These are phyloP conservation scores for Apophysomyces elegans DNA, from an alignment of 371 early-diverging fungal genomes.

Conservation along the genomic window DNA sequence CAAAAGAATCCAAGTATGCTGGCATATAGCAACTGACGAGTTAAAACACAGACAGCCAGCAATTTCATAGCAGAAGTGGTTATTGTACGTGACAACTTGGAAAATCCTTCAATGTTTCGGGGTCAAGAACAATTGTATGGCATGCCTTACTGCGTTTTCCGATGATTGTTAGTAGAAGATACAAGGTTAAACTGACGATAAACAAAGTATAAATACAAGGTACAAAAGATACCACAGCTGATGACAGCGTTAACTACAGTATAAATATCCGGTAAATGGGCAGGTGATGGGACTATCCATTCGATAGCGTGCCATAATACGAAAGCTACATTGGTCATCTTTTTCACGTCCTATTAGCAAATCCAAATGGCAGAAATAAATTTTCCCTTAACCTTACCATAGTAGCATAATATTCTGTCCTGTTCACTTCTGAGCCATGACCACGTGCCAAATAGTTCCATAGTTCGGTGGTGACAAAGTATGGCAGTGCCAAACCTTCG, in stretches of 20 bases:
- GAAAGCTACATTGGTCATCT: slow-evolving; percentile 45
- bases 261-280: slow-evolving; percentile 78
- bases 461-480: slow-evolving; percentile 57
- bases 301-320: slow-evolving; percentile 65
- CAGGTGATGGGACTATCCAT: slow-evolving; percentile 62
- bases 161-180: slow-evolving; percentile 1
- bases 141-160: background rate
- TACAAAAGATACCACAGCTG: slow-evolving; percentile 67
- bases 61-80: too few relatives aligned
- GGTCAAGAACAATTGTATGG: too few relatives aligned
- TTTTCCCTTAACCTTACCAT: slow-evolving; percentile 17
- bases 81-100: too few relatives aligned
- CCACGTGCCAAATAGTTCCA: slow-evolving; percentile 73
- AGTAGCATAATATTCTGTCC: slow-evolving; percentile 15
- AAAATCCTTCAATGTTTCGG: too few relatives aligned
- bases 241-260: slow-evolving; percentile 78
- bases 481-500: slow-evolving; percentile 74
- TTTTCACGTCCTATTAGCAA: background rate
- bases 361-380: background rate
- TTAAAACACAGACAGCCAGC: too few relatives aligned
- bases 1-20: too few relatives aligned
- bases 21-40: too few relatives aligned
- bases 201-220: slow-evolving; percentile 65
- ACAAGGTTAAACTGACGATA: slow-evolving; percentile 58
- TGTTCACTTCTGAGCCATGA: slow-evolving; percentile 18